Evolutionary conservation across 768 basidiomycete genomes (phyloP).

Genomic region (Baorangia bicolor): DNA sequence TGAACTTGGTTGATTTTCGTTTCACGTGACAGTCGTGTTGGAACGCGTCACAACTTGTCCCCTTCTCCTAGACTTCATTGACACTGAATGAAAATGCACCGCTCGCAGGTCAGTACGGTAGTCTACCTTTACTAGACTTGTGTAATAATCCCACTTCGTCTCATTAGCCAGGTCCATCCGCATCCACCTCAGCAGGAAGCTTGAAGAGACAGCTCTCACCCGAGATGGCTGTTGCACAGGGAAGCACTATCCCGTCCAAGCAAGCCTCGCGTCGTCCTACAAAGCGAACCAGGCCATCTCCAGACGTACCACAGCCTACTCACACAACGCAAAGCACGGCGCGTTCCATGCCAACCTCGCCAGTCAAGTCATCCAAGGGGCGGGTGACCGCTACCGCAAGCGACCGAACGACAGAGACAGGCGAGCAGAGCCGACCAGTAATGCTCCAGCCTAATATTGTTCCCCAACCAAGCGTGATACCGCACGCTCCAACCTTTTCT

Average conservation of each 20-base stretch:
- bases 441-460: constrained; percentile 8
- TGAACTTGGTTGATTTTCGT: constrained; percentile 18
- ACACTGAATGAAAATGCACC: constrained; percentile 10
- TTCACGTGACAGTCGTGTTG: constrained; percentile 26
- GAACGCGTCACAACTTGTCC: not conserved
- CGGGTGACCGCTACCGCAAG: not conserved
- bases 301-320: constrained; percentile 11
- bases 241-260: not conserved
- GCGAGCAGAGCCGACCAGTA: not conserved
- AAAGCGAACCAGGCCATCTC: constrained; percentile 16
- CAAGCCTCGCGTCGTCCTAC: constrained; percentile 12
- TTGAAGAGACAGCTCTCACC: constrained; percentile 23
- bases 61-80: not conserved
- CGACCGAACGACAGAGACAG: not conserved
- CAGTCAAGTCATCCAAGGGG: constrained; percentile 9
- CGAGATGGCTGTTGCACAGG: constrained; percentile 9
- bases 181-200: constrained; percentile 20
- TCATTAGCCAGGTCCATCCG: constrained; percentile 9
- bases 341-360: constrained; percentile 2
- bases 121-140: not conserved
- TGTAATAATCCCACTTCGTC: not conserved
- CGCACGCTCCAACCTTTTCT: constrained; percentile 16
- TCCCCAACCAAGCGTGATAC: constrained; percentile 3
- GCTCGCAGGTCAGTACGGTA: constrained; percentile 13
- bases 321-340: constrained; percentile 3